Evolutionary conservation across 306 rosid species (phyloP).

Genomic region (Prinsepia uniflora): DNA sequence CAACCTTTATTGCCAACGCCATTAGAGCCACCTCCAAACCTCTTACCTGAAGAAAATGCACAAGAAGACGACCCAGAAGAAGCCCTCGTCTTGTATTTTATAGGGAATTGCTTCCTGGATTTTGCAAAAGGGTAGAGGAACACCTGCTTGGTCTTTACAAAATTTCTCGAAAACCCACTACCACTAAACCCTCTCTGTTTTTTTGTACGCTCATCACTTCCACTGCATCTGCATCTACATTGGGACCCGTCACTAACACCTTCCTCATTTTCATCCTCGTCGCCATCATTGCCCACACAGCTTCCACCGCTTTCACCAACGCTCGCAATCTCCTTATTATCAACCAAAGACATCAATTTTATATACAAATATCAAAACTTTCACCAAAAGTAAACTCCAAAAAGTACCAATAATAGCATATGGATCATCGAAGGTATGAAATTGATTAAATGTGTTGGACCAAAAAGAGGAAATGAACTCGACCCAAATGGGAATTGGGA

Average conservation of each 20-base stretch:
- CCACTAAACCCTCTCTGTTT: constrained; percentile 20
- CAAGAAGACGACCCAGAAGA: constrained; percentile 5
- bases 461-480: neutral
- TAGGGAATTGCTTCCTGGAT: constrained; percentile 34
- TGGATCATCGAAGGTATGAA: neutral
- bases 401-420: neutral
- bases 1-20: constrained; percentile 35
- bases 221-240: constrained; percentile 9
- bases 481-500: constrained; percentile 11
- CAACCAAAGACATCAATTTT: constrained; percentile 49
- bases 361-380: neutral
- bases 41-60: constrained; percentile 38
- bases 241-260: constrained; percentile 27
- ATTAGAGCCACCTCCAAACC: constrained; percentile 10
- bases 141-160: constrained; percentile 36
- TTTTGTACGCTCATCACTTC: constrained; percentile 26
- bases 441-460: constrained; percentile 15
- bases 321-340: constrained; percentile 37
- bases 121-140: constrained; percentile 40
- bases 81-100: constrained; percentile 27
- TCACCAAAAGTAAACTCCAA: neutral
- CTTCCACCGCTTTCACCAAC: constrained; percentile 28
- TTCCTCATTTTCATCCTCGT: constrained; percentile 34
- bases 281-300: constrained; percentile 28
- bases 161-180: constrained; percentile 23